phyloP scores from a whole-genome alignment of 139 green algal species.

The Micromonas commoda region DNA sequence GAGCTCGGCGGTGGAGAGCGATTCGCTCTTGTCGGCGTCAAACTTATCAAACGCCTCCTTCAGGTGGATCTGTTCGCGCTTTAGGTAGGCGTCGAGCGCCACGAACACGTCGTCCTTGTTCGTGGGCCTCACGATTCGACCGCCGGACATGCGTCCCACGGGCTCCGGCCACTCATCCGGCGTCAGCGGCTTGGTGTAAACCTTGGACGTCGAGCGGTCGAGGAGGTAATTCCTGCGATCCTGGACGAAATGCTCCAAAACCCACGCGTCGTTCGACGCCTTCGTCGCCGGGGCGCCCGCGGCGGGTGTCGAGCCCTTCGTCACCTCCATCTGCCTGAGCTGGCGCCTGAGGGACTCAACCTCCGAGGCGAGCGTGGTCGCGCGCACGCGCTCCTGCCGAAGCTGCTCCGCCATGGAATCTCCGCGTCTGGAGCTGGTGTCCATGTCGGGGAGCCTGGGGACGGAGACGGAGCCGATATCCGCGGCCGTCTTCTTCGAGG shows the following conservation, averaged over 20 bases:
- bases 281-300: too few species aligned
- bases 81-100: slow-evolving; percentile 39
- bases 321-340: neutral
- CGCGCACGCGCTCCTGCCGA: neutral
- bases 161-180: neutral
- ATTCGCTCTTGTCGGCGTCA: slow-evolving; percentile 30
- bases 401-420: neutral
- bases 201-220: neutral
- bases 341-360: neutral
- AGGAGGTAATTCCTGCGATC: slow-evolving; percentile 5
- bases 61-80: slow-evolving; percentile 32
- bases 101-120: slow-evolving; percentile 35
- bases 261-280: neutral
- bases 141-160: neutral
- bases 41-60: slow-evolving; percentile 33
- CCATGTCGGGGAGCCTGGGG: too few species aligned
- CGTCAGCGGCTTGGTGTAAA: neutral
- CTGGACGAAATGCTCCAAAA: neutral
- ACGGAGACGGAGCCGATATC: too few species aligned
- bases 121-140: neutral
- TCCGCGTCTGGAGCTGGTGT: too few species aligned
- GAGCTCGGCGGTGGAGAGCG: slow-evolving; percentile 35
- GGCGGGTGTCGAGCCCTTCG: neutral
- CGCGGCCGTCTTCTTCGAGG: too few species aligned
- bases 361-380: neutral